Conservation (phyloP, 2,329 filamentous ascomycete genomes). For the Alternaria dauci region DNA sequence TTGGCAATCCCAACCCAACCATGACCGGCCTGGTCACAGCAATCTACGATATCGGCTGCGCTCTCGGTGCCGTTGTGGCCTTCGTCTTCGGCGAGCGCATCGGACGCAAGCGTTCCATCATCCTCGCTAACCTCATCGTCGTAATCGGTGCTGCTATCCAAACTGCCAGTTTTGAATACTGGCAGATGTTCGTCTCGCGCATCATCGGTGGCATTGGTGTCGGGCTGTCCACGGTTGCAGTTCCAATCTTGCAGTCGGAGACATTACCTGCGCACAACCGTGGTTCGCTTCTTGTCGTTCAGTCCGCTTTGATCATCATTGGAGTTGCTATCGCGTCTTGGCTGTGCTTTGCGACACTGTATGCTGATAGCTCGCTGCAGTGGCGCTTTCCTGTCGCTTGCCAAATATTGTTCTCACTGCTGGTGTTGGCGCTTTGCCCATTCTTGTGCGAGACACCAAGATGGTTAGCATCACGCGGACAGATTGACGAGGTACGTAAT, state of each 20-base stretch:
- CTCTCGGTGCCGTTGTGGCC: conserved; percentile 50
- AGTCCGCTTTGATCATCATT: conserved; percentile 27
- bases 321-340: conserved; percentile 27
- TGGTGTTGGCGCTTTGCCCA: conserved; percentile 59
- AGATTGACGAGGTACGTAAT: conserved; percentile 31
- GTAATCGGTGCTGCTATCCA: conserved; percentile 46
- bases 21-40: conserved; percentile 51
- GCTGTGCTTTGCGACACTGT: conserved; percentile 24
- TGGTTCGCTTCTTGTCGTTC: conserved; percentile 23
- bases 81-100: conserved; percentile 63
- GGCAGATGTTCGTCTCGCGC: conserved; percentile 46
- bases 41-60: conserved; percentile 53
- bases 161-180: conserved; percentile 39
- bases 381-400: conserved; percentile 61
- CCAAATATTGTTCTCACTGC: conserved; percentile 64
- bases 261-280: conserved; percentile 35
- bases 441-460: conserved; percentile 53
- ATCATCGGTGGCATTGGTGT: conserved; percentile 55
- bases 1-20: conserved; percentile 19
- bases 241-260: conserved; percentile 56
- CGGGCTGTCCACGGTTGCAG: conserved; percentile 58
- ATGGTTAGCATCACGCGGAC: conserved; percentile 43
- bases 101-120: conserved; percentile 63
- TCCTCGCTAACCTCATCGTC: conserved; percentile 60
- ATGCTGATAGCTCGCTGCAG: conserved; percentile 22